Conservation (phyloP, 768 basidiomycete species). For the Auriscalpium microsporum region DNA sequence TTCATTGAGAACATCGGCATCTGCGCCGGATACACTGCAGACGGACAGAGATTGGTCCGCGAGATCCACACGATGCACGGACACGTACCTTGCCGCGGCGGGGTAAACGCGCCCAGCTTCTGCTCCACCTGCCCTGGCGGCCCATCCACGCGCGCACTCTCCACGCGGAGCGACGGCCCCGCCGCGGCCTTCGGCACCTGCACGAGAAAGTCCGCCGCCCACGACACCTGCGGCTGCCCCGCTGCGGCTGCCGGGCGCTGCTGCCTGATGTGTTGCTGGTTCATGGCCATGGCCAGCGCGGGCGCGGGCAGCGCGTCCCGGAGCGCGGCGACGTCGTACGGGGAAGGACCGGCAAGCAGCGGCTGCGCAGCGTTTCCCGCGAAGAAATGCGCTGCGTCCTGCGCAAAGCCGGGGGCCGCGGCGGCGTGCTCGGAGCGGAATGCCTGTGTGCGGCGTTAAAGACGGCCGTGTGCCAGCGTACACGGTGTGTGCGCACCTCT, state of each 20-base stretch:
- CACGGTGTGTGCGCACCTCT: conserved; percentile 37
- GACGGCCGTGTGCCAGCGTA: background rate
- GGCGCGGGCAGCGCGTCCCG: conserved; percentile 37
- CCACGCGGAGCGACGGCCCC: background rate
- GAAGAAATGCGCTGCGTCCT: conserved; percentile 71
- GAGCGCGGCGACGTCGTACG: conserved; percentile 57
- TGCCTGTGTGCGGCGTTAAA: background rate
- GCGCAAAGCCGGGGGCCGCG: conserved; percentile 33
- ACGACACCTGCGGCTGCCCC: conserved; percentile 29
- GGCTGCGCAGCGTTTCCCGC: conserved; percentile 24
- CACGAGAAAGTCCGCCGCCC: conserved; percentile 56
- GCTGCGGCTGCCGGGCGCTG: background rate
- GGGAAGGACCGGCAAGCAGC: conserved; percentile 28
- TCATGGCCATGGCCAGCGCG: conserved; percentile 12
- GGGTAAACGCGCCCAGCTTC: background rate
- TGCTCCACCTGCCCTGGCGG: background rate
- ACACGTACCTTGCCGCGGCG: background rate
- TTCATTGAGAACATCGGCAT: conserved; percentile 16
- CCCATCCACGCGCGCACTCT: background rate
- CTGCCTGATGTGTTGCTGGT: conserved; percentile 3
- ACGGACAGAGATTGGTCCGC: background rate
- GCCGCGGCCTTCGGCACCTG: conserved; percentile 20
- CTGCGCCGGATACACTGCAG: conserved; percentile 3
- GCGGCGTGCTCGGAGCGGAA: conserved; percentile 17
- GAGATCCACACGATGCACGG: background rate